Conservation (phyloP, 2,329 filamentous ascomycete genomes). For the Ambrosiella beaveri region DNA sequence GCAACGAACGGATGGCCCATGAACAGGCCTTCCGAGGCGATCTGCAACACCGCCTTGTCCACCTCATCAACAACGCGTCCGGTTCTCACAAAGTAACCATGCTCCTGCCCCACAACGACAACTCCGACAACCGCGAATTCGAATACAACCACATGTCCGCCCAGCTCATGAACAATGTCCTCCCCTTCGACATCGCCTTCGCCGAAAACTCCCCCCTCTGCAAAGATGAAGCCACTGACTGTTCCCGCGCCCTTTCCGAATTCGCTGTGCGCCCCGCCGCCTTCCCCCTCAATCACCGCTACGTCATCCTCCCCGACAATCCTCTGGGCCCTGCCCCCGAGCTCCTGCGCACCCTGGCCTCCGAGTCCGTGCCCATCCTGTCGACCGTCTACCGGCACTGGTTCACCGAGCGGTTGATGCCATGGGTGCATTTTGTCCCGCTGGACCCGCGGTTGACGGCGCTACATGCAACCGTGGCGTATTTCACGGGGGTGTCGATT, state of each 20-base stretch:
- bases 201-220: slow-evolving; percentile 2
- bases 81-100: slow-evolving; percentile 35
- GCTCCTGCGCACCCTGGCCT: slow-evolving; percentile 36
- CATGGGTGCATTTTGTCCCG: slow-evolving; percentile 71
- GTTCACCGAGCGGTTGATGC: slow-evolving; percentile 55
- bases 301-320: slow-evolving; percentile 55
- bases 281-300: slow-evolving; percentile 31
- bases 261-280: slow-evolving; percentile 21
- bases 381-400: slow-evolving; percentile 60
- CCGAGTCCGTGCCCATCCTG: slow-evolving; percentile 50
- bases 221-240: slow-evolving; percentile 18
- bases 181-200: slow-evolving; percentile 23
- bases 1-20: slow-evolving; percentile 32
- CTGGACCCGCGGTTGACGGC: slow-evolving; percentile 57
- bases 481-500: slow-evolving; percentile 44
- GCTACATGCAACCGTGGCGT: slow-evolving; percentile 55
- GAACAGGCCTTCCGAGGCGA: slow-evolving; percentile 44
- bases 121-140: slow-evolving; percentile 20
- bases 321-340: slow-evolving; percentile 52
- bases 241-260: slow-evolving; percentile 33
- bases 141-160: slow-evolving; percentile 4
- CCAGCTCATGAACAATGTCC: slow-evolving; percentile 22
- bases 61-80: slow-evolving; percentile 45
- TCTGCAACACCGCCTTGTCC: slow-evolving; percentile 54
- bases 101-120: slow-evolving; percentile 28